phyloP scores from a whole-genome alignment of 2,329 filamentous ascomycete genomes.

The Salinomyces thailandicus region DNA sequence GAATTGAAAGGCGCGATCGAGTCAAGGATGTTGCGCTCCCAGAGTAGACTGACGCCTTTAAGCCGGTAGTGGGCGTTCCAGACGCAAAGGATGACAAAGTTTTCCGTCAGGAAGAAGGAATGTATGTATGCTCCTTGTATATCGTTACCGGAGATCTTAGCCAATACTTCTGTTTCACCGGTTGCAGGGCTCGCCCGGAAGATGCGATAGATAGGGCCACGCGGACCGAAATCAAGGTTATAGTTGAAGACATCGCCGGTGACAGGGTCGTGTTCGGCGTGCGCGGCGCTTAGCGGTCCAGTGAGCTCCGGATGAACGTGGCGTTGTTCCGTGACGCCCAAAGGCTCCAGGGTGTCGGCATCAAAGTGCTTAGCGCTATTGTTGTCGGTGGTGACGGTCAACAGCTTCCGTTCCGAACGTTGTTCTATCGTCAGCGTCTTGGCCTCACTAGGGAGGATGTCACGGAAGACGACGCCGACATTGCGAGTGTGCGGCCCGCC shows the following conservation, averaged over 20 bases:
- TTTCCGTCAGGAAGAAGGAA: constrained; percentile 45
- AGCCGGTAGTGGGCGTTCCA: constrained; percentile 53
- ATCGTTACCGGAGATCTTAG: constrained; percentile 42
- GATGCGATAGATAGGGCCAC: constrained; percentile 54
- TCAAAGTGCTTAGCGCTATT: constrained; percentile 55
- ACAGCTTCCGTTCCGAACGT: constrained; percentile 22
- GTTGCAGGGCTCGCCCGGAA: constrained; percentile 54
- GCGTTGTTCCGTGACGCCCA: constrained; percentile 51
- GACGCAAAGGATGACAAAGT: constrained; percentile 63
- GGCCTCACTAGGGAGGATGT: neutral
- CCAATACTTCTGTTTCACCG: constrained; percentile 59
- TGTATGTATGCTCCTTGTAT: neutral
- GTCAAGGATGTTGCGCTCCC: constrained; percentile 57
- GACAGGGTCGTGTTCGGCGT: constrained; percentile 58
- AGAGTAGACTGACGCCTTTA: constrained; percentile 51
- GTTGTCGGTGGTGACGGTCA: constrained; percentile 48
- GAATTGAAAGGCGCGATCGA: constrained; percentile 53
- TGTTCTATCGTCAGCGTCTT: neutral
- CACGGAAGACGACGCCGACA: neutral
- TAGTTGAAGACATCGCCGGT: constrained; percentile 74
- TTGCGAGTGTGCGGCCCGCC: neutral
- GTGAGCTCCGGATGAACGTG: constrained; percentile 56
- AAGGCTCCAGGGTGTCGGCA: constrained; percentile 60
- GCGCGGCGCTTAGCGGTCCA: constrained; percentile 58
- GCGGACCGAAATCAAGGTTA: constrained; percentile 57